Conservation (phyloP, 2,329 filamentous ascomycete species). For the Endoconidiophora laricicola region DNA sequence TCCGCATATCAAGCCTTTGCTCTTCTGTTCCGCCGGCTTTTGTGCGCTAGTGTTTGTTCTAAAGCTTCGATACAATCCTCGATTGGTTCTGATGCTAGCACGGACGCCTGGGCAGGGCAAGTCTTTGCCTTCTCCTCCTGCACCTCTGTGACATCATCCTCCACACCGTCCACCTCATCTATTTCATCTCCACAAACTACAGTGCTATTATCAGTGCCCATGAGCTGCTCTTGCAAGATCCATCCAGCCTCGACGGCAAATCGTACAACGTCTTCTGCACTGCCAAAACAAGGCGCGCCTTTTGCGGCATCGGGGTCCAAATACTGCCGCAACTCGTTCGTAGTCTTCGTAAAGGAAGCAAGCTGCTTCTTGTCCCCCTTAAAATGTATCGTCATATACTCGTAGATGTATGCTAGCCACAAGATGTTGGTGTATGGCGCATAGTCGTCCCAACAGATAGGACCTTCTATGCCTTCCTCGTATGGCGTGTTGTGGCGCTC, state of each 20-base stretch:
- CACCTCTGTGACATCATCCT: constrained; percentile 1
- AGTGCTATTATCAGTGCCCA: constrained; percentile 22
- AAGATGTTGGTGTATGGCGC: constrained; percentile 48
- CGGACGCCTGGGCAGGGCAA: background rate
- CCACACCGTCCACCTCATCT: constrained; percentile 15
- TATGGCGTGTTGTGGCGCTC: constrained; percentile 31
- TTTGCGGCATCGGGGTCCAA: constrained; percentile 34
- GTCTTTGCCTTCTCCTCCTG: background rate
- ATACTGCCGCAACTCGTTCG: constrained; percentile 36
- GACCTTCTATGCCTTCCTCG: constrained; percentile 22
- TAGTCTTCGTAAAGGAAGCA: constrained; percentile 28
- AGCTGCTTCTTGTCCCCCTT: constrained; percentile 30
- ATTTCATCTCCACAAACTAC: constrained; percentile 12
- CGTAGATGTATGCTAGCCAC: constrained; percentile 46
- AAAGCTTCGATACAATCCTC: background rate
- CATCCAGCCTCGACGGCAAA: constrained; percentile 42
- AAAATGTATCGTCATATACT: constrained; percentile 33
- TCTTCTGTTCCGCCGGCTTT: constrained; percentile 6
- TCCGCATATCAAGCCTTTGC: background rate
- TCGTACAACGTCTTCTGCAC: constrained; percentile 38
- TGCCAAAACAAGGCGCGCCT: constrained; percentile 32
- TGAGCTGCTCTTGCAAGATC: constrained; percentile 36
- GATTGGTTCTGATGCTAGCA: no score
- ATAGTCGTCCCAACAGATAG: constrained; percentile 37
- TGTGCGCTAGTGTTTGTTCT: background rate